phyloP scores from a whole-genome alignment of 2,329 filamentous ascomycete species.

The Pseudohalonectria lignicola region DNA sequence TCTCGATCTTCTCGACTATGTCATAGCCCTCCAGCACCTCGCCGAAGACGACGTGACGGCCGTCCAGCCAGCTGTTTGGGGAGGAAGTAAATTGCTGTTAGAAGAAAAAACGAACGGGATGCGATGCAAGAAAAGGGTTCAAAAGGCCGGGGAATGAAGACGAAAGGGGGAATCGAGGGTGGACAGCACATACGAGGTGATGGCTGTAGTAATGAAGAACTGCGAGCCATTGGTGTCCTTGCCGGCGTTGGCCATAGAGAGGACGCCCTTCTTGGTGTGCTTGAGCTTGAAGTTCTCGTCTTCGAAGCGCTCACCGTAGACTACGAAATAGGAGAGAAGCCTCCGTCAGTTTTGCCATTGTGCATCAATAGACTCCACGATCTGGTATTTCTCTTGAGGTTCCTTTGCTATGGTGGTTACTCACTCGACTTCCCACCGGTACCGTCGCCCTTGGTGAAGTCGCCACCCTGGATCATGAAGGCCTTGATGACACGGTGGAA shows the following conservation, averaged over 20 bases:
- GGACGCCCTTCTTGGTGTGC: conserved; percentile 73
- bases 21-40: conserved; percentile 83
- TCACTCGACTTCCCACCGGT: conserved; percentile 77
- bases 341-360: too few relatives aligned
- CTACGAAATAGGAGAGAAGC: conserved; percentile 20
- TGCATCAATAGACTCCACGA: too few relatives aligned
- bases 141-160: too few relatives aligned
- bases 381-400: too few relatives aligned
- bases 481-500: conserved; percentile 89
- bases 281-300: conserved; percentile 96
- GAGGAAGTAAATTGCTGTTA: conserved; percentile 4
- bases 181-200: conserved; percentile 52
- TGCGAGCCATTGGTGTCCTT: conserved; percentile 81
- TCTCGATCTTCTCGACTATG: conserved; percentile 68
- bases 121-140: too few relatives aligned
- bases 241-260: conserved; percentile 81
- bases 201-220: conserved; percentile 81
- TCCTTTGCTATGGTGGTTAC: too few relatives aligned
- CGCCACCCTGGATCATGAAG: conserved; percentile 88
- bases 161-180: neutral
- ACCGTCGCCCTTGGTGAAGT: conserved; percentile 75
- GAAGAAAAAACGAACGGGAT: neutral
- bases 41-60: conserved; percentile 77
- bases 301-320: conserved; percentile 74
- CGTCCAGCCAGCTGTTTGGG: conserved; percentile 60